Base-by-base conservation (phyloP, 495 filamentous ascomycete species). In the Podospora sp. region DNA sequence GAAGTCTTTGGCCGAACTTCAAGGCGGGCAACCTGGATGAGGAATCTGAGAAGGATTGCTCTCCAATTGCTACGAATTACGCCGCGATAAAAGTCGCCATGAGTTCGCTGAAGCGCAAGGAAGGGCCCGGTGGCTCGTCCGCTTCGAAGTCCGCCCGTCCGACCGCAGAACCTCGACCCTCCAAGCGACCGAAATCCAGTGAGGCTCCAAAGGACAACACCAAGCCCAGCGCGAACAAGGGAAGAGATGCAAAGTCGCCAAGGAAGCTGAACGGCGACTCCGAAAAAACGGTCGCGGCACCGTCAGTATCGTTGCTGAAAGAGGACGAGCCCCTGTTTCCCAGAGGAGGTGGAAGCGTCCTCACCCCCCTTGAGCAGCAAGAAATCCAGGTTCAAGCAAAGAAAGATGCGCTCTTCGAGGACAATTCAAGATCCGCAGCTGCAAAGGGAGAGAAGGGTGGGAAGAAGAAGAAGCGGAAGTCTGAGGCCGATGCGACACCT, bases 381-480 rank as follows among this genome's bases (percentile, higher is more conserved):
- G 92, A 98, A 78, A 97, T 99, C 71, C 91, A 95, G 72, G 91
- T 95, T 67, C 90, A 98, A 78, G 95, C 95, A 29, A 93, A 88
- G 69, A 87, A 89, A 72, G 95, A 99, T 84, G 94, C 94, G 25
- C 83, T 98, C 9, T 97, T 97, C 73, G 95, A 98, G 80, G 88
- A 96, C 70, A 85, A 88, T 5, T 9, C 56, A 65, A 85, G 86
- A 16, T 79, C 82, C 25, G 72, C 73, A 63, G 67, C 69, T 6
- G 70, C 68, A 20, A 79, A 81, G 75, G 21, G 72, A 67, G 70
- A 80, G 72, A 68, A 72, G 82, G 84, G 55, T 12, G 67, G 67
- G 20, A 74, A 84, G 79, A 77, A 79, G 80, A 87, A 79, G 79
- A 87, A 75, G 78, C 81, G 69, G 69, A 76, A 71, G 62, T 87